Percentiles rank a stretch among this genome's conserved stretches.
These are phyloP conservation scores for Paratinospora sagittata DNA, from an alignment of 164 flowering plant genomes.

Conservation along the genomic window DNA sequence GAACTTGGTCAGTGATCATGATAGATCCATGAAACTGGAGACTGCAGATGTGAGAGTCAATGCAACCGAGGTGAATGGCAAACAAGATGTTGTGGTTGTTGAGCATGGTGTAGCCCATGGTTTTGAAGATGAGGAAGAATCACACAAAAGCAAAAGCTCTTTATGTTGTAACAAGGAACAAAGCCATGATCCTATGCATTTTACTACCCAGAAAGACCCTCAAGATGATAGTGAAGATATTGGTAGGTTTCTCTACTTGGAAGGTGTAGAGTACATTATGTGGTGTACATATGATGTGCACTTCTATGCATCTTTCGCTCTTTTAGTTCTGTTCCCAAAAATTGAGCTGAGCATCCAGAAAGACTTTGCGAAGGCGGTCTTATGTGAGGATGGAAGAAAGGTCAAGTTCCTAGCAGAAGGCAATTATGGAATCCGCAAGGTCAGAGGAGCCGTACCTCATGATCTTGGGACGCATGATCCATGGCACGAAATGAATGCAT, in stretches of 20 bases:
- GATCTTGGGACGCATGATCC: conserved; percentile 94
- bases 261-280: conserved; percentile 90
- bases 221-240: conserved; percentile 51
- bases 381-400: conserved; percentile 77
- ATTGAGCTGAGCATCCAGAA: conserved; percentile 83
- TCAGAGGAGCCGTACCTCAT: conserved; percentile 84
- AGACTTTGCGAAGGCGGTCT: conserved; percentile 87
- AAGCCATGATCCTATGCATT: neutral
- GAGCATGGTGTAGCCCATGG: conserved; percentile 21
- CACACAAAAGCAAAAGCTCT: conserved; percentile 6
- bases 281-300: conserved; percentile 97
- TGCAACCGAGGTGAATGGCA: conserved; percentile 25
- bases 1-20: conserved; percentile 15
- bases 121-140: conserved; percentile 19
- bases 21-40: conserved; percentile 16
- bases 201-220: conserved; percentile 6
- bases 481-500: conserved; percentile 94
- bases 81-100: conserved; percentile 10
- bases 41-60: conserved; percentile 22
- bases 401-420: conserved; percentile 84
- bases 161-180: conserved; percentile 8
- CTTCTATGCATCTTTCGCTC: conserved; percentile 93
- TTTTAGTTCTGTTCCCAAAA: conserved; percentile 72
- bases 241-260: conserved; percentile 83
- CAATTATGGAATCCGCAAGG: conserved; percentile 77